Conservation (phyloP, 129 eudicot species). For the Flaveria trinervia region DNA sequence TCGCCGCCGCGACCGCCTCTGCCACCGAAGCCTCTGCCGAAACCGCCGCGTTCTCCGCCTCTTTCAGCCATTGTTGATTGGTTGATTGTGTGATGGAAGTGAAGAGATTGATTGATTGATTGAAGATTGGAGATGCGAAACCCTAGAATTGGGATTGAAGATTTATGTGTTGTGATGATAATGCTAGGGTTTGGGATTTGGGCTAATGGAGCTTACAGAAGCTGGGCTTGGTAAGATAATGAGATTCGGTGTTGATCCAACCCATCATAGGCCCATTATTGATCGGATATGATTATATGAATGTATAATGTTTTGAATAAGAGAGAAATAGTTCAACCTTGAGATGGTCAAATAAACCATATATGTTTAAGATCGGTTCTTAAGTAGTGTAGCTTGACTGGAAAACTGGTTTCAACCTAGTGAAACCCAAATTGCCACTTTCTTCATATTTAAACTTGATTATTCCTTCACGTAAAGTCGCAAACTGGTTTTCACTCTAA, state of each 20-base stretch:
- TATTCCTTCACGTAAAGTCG: no score
- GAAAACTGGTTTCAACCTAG: no score
- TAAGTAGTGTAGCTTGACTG: no score
- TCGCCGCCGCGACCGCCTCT: slow-evolving; percentile 45
- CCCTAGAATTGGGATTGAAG: slow-evolving; percentile 19
- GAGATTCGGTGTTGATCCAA: neutral
- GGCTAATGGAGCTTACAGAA: neutral
- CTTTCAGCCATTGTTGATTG: slow-evolving; percentile 37
- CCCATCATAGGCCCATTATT: neutral
- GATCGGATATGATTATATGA: no score
- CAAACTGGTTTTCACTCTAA: no score
- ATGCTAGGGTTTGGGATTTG: slow-evolving; percentile 21
- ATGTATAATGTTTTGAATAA: neutral
- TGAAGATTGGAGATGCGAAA: slow-evolving; percentile 7
- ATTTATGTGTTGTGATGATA: slow-evolving; percentile 17
- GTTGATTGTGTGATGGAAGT: neutral
- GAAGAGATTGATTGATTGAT: neutral
- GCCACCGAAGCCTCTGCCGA: slow-evolving; percentile 39
- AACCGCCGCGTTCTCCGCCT: slow-evolving; percentile 35
- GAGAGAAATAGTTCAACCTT: no score
- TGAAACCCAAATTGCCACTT: no score
- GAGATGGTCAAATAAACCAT: no score
- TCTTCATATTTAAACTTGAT: no score
- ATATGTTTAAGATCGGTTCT: no score
- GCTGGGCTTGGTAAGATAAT: neutral